Evolutionary conservation across 495 filamentous ascomycete genomes (phyloP), one percentile per base, ranked within the genome.

Genomic region (Penicillium dipodomyicola): DNA sequence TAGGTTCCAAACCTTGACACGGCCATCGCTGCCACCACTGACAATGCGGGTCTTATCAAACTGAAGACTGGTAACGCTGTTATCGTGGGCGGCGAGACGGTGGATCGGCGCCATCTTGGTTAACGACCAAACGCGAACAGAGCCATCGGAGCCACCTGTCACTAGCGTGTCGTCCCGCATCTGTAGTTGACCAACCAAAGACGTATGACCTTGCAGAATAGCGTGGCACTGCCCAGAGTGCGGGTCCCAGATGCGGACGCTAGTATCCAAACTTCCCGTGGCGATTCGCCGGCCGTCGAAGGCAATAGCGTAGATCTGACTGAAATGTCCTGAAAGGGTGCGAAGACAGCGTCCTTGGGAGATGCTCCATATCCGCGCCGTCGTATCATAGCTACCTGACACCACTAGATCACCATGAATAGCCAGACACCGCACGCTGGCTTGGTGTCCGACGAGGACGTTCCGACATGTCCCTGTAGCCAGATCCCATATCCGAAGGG

Each of bases 241-340:
- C 25, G 93, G 92, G 76, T 97, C 91, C 94, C 94, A 98, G 60
- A 98, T 92, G 60, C 94, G 80, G 27, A 98, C 95, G 67, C 91
- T 96, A 1, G 94, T 98, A 71, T 98, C 94, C 57, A 98, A 78
- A 69, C 92, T 97, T 25, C 94, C 94, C 2, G 94, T 98, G n/a
- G 93, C 93, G 46, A 98, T 93, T 50, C 91, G 82, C 47, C 82
- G 81, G 19, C 94, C 94, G 67, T 98, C 94, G 70, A 96, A 98
- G 0, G 94, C 93, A 65, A 98, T 96, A 11, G 94, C 95, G 65
- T 98, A 98, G 52, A 98, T 98, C 64, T 98, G 94, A 69, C 94
- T 97, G 74, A 96, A 97, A 74, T 98, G 94, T 0, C 94, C 94
- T n/a, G 83, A 85, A 23, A 98, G 77, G 5, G 91, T 96, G 33